Evolutionary conservation across 164 flowering plant species (phyloP).

Genomic region (Echeveria elegans): DNA sequence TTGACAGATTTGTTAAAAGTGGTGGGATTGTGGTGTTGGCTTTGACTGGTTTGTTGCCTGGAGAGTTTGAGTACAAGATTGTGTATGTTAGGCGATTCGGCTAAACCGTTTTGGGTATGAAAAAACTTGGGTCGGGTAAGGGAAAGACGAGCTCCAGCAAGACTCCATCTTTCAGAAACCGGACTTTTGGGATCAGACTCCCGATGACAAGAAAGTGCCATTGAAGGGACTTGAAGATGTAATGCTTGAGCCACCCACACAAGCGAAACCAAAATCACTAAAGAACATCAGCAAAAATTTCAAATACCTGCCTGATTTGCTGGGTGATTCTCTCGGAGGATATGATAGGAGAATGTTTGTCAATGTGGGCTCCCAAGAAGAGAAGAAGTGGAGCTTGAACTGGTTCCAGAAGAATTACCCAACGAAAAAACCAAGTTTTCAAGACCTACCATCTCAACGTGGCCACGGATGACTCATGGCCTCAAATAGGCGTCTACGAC

Average conservation of each 20-base stretch:
- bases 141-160: neutral
- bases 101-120: slow-evolving; percentile 33
- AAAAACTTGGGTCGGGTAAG: slow-evolving; percentile 16
- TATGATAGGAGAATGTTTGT: slow-evolving; percentile 45
- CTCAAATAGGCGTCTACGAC: slow-evolving; percentile 15
- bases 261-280: too few relatives aligned
- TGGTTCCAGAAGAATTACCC: slow-evolving; percentile 59
- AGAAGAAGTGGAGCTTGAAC: slow-evolving; percentile 3
- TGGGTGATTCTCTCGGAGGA: slow-evolving; percentile 26
- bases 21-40: slow-evolving; percentile 9
- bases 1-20: slow-evolving; percentile 28
- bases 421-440: slow-evolving; percentile 27
- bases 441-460: slow-evolving; percentile 24
- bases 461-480: too few relatives aligned
- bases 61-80: slow-evolving; percentile 34
- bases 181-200: slow-evolving; percentile 18
- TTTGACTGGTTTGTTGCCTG: slow-evolving; percentile 16
- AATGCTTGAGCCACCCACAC: slow-evolving; percentile 9
- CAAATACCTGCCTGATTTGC: slow-evolving; percentile 46
- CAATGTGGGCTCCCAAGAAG: slow-evolving; percentile 19
- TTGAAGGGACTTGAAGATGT: slow-evolving; percentile 41
- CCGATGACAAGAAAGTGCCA: slow-evolving; percentile 30
- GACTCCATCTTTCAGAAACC: slow-evolving; percentile 10
- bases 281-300: too few relatives aligned
- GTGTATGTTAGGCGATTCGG: slow-evolving; percentile 30